Base-by-base conservation (phyloP, 2,329 filamentous ascomycete genomes). In the Spiromastix sp. region DNA sequence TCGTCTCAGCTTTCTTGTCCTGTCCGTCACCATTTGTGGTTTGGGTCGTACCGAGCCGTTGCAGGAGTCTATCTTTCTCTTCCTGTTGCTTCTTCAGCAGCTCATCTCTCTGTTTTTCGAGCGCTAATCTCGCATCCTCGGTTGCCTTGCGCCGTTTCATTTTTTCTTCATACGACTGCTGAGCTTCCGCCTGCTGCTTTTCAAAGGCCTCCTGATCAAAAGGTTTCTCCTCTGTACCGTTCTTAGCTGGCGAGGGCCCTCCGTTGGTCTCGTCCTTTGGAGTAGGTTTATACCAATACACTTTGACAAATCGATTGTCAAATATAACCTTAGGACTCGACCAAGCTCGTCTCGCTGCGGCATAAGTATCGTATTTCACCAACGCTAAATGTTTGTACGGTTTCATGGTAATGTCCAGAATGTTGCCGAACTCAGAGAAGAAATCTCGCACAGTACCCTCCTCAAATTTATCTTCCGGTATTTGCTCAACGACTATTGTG, bases 261-360 rank as follows among this genome's bases (percentile, higher is more conserved):
- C 44, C 46, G 32, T 56, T 57, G 12, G 43, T 47, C 11, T 61
- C 58, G 4, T 47, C 40, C 18, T 51, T 54, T 13, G 46, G 47
- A 11, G 58, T 57, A 4, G 67, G 59, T 42, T 70, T 72, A 48
- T 71, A 65, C 74, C 74, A 78, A 46, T 75, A 77, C 1, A 77
- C 71, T 44, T 77, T 77, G 34, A 78, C 74, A 42, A 78, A 78
- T 3, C 74, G 62, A 41, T 78, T 78, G 42, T 77, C 74, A 42
- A 78, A 78, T 12, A 78, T 69, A 34, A 69, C 70, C 50, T 77
- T 77, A 0, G 74, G 74, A 40, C 71, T 76, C 12, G 69, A 63
- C 56, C 73, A 76, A 2, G 74, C 74, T 18, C 60, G 59, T 39
- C 63, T 64, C 6, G 74, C 74, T 13, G 66, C 56, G 11, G 60